phyloP scores from a whole-genome alignment of 176 grass and related monocot species.

The Rhipidocladum racemiflorum region DNA sequence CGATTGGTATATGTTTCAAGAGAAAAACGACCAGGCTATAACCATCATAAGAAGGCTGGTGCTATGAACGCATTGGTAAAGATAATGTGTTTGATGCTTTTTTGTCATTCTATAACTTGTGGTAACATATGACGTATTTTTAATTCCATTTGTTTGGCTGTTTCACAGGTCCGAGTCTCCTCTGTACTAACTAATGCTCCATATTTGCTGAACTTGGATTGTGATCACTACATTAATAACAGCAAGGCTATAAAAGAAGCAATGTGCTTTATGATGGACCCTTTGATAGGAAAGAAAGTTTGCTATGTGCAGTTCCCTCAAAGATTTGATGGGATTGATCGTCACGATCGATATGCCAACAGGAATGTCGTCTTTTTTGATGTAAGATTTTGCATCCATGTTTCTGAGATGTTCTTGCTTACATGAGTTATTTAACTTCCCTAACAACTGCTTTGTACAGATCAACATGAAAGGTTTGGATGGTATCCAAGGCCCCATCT shows the following conservation, averaged over 20 bases:
- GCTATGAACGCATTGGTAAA: constrained; percentile 92
- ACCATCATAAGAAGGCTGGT: constrained; percentile 96
- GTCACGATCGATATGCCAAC: constrained; percentile 90
- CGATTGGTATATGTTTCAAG: constrained; percentile 91
- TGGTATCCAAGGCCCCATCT: constrained; percentile 94
- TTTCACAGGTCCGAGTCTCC: constrained; percentile 51
- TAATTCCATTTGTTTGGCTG: not conserved
- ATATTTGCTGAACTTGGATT: constrained; percentile 89
- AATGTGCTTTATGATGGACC: constrained; percentile 99
- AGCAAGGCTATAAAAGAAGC: constrained; percentile 80
- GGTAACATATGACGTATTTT: constrained; percentile 1
- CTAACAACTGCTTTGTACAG: constrained; percentile 37
- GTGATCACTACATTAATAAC: constrained; percentile 94
- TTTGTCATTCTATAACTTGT: constrained; percentile 8
- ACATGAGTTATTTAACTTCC: not conserved
- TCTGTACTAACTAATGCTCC: constrained; percentile 66
- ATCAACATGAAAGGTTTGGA: constrained; percentile 99
- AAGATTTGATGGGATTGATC: constrained; percentile 91
- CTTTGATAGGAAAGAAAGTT: constrained; percentile 79
- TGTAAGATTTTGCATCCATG: constrained; percentile 47
- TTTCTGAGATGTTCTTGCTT: not conserved
- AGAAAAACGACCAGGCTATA: constrained; percentile 91
- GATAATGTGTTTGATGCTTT: not conserved
- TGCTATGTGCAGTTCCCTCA: constrained; percentile 95
- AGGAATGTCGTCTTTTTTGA: constrained; percentile 87